These are phyloP conservation scores for Crithidia bombi DNA, from an alignment of 208 protist species.

Conservation along the genomic window DNA sequence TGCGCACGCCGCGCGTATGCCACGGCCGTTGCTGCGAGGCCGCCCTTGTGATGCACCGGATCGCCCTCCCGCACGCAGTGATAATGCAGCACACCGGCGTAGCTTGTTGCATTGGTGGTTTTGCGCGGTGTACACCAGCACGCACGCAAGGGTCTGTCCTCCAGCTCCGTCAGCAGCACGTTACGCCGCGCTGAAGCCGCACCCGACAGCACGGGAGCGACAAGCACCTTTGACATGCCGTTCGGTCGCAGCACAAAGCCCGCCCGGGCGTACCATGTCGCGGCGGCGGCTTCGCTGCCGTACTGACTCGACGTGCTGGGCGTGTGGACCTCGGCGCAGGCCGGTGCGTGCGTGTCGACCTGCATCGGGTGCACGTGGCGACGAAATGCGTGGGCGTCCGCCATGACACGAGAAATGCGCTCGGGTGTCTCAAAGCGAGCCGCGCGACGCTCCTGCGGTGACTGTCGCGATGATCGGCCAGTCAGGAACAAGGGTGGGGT, in stretches of 20 bases:
- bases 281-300: neutral
- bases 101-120: slow-evolving; percentile 35
- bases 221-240: slow-evolving; percentile 26
- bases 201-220: slow-evolving; percentile 23
- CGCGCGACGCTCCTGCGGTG: slow-evolving; percentile 30
- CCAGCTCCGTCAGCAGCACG: slow-evolving; percentile 29
- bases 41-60: slow-evolving; percentile 15
- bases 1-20: slow-evolving; percentile 13
- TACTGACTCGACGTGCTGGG: slow-evolving; percentile 2
- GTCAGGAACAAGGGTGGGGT: slow-evolving; percentile 2
- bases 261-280: slow-evolving; percentile 29
- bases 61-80: slow-evolving; percentile 74
- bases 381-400: slow-evolving; percentile 35
- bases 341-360: slow-evolving; percentile 21
- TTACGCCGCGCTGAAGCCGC: slow-evolving; percentile 2
- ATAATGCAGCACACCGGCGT: slow-evolving; percentile 79
- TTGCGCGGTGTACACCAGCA: slow-evolving; percentile 87
- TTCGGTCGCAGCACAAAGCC: slow-evolving; percentile 28
- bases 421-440: slow-evolving; percentile 28
- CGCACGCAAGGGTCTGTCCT: slow-evolving; percentile 41
- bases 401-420: slow-evolving; percentile 30
- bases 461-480: neutral
- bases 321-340: slow-evolving; percentile 24
- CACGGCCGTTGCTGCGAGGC: neutral
- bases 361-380: slow-evolving; percentile 23